phyloP scores from a whole-genome alignment of 2,329 filamentous ascomycete genomes.

The Phialophora tarda region DNA sequence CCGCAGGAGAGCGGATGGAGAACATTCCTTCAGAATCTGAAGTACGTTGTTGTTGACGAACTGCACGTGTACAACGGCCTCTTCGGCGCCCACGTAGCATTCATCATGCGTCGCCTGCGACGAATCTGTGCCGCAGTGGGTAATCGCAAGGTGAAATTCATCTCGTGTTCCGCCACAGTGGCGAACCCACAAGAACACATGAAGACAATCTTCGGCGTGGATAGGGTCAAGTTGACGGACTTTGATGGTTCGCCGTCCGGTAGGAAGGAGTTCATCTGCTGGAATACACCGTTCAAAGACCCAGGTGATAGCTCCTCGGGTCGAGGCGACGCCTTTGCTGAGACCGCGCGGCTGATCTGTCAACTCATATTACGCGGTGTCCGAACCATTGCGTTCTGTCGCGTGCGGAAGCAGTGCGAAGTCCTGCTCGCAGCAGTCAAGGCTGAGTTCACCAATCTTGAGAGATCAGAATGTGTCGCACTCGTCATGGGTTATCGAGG shows the following conservation, averaged over 20 bases:
- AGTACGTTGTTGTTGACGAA: slow-evolving; percentile 89
- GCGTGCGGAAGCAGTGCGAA: slow-evolving; percentile 87
- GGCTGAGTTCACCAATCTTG: slow-evolving; percentile 73
- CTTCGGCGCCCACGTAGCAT: slow-evolving; percentile 90
- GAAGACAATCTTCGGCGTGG: slow-evolving; percentile 87
- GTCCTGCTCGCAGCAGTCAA: slow-evolving; percentile 79
- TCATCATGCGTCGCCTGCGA: slow-evolving; percentile 88
- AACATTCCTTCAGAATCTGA: slow-evolving; percentile 83
- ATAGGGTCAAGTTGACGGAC: slow-evolving; percentile 79
- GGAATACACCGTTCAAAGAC: slow-evolving; percentile 96
- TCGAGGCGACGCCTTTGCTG: slow-evolving; percentile 78
- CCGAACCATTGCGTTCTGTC: slow-evolving; percentile 89
- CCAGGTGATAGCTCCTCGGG: slow-evolving; percentile 85
- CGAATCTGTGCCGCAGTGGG: slow-evolving; percentile 89
- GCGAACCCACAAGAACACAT: slow-evolving; percentile 92
- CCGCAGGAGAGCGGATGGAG: slow-evolving; percentile 92
- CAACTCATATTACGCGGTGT: slow-evolving; percentile 87
- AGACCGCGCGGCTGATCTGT: slow-evolving; percentile 89
- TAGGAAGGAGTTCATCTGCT: slow-evolving; percentile 92
- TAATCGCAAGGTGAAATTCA: slow-evolving; percentile 82
- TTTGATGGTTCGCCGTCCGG: slow-evolving; percentile 93
- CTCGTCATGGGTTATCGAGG: slow-evolving; percentile 95
- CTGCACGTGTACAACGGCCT: slow-evolving; percentile 96
- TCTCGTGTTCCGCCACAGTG: slow-evolving; percentile 95
- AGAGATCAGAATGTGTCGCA: slow-evolving; percentile 73